Evolutionary conservation across 2,329 filamentous ascomycete species (phyloP).

Genomic region (Sporothrix inflata): DNA sequence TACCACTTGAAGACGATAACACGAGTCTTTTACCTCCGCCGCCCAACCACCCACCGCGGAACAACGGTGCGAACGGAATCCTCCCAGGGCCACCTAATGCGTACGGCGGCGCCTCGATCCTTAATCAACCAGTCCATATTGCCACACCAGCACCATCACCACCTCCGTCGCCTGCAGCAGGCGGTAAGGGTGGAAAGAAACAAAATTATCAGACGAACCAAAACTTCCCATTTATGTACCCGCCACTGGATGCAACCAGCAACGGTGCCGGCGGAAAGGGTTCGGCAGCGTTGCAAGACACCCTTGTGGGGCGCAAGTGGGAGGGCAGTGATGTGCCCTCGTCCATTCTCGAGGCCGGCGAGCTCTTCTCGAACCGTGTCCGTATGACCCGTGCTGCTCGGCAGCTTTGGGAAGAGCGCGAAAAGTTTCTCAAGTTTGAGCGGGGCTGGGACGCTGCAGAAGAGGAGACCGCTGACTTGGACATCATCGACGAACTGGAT

Average conservation of each 20-base stretch:
- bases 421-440: conserved; percentile 88
- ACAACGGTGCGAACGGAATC: conserved; percentile 64
- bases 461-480: conserved; percentile 41
- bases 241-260: conserved; percentile 84
- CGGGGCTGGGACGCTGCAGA: conserved; percentile 73
- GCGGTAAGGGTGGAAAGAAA: conserved; percentile 94
- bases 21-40: conserved; percentile 87
- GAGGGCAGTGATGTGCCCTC: conserved; percentile 92
- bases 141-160: conserved; percentile 97
- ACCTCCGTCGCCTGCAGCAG: conserved; percentile 82
- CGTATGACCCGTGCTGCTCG: conserved; percentile 88
- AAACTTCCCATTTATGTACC: conserved; percentile 97
- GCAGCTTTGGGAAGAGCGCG: conserved; percentile 93
- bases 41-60: conserved; percentile 70
- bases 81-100: conserved; percentile 58
- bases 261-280: conserved; percentile 92
- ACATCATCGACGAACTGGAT: conserved; percentile 47
- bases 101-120: conserved; percentile 73
- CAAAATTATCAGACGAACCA: conserved; percentile 99
- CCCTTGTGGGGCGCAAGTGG: conserved; percentile 82
- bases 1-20: conserved; percentile 87
- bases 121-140: conserved; percentile 96
- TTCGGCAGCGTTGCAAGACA: conserved; percentile 75
- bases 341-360: conserved; percentile 92
- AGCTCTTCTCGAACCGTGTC: conserved; percentile 86